Conservation (phyloP, 495 filamentous ascomycete genomes). For the Aspergillus affinis region DNA sequence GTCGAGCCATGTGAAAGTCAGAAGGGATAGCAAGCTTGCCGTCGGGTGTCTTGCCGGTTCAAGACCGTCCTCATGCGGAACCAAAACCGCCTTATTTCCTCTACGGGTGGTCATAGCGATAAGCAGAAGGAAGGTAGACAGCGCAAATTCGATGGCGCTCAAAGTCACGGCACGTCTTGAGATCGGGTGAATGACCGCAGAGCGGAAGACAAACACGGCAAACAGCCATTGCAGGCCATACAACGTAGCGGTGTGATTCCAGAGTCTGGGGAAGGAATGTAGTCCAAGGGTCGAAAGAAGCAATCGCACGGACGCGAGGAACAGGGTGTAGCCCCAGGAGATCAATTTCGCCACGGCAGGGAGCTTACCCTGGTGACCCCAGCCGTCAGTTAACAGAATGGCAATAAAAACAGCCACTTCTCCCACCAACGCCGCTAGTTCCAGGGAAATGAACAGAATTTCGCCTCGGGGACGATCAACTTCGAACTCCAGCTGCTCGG, state of each 20-base stretch:
- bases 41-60: slow-evolving; percentile 81
- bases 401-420: slow-evolving; percentile 66
- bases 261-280: slow-evolving; percentile 65
- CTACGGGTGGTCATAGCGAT: slow-evolving; percentile 81
- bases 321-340: slow-evolving; percentile 79
- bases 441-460: slow-evolving; percentile 63
- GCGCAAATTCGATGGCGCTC: slow-evolving; percentile 65
- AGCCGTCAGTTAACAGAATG: slow-evolving; percentile 54
- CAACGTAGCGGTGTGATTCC: slow-evolving; percentile 90
- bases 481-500: slow-evolving; percentile 67
- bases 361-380: slow-evolving; percentile 55
- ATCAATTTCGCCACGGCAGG: slow-evolving; percentile 64
- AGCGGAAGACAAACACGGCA: slow-evolving; percentile 74
- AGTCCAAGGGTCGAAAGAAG: slow-evolving; percentile 67
- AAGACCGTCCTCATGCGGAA: slow-evolving; percentile 84
- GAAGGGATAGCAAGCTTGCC: slow-evolving; percentile 83
- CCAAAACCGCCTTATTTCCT: slow-evolving; percentile 83
- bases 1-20: slow-evolving; percentile 90
- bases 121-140: slow-evolving; percentile 69
- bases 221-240: slow-evolving; percentile 85
- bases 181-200: slow-evolving; percentile 75
- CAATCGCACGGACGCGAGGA: slow-evolving; percentile 71
- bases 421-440: slow-evolving; percentile 71
- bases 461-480: slow-evolving; percentile 76
- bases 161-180: slow-evolving; percentile 56